These are phyloP conservation scores for Leucocoprinus sp. DNA, from an alignment of 768 basidiomycete species.

Conservation along the genomic window DNA sequence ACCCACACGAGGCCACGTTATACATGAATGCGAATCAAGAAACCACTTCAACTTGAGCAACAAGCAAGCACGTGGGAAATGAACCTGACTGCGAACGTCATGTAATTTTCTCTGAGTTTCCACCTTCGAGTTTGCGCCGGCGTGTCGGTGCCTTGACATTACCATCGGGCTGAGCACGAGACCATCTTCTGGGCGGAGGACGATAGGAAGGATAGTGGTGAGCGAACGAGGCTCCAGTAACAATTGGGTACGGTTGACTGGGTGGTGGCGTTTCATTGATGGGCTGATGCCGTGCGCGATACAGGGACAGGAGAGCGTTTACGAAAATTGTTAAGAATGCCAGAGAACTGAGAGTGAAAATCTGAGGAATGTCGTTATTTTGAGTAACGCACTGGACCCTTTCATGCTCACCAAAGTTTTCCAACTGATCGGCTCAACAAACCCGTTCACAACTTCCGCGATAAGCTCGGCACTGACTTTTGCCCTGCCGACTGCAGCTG, in stretches of 20 bases:
- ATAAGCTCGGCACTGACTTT: constrained; percentile 90
- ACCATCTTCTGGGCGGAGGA: constrained; percentile 41
- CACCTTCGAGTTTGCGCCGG: constrained; percentile 49
- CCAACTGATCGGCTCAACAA: constrained; percentile 97
- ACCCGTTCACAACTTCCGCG: constrained; percentile 93
- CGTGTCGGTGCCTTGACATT: constrained; percentile 39
- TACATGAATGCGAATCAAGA: constrained; percentile 7
- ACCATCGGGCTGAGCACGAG: constrained; percentile 30
- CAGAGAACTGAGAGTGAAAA: constrained; percentile 68
- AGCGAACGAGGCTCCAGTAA: constrained; percentile 32
- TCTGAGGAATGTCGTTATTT: constrained; percentile 28
- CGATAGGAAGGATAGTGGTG: constrained; percentile 41
- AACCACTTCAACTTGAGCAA: constrained; percentile 1
- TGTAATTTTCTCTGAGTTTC: constrained; percentile 46
- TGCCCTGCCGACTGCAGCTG: constrained; percentile 80
- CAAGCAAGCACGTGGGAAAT: background rate
- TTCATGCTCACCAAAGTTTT: constrained; percentile 73
- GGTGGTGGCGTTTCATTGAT: constrained; percentile 22
- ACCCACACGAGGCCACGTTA: constrained; percentile 1
- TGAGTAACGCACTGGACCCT: constrained; percentile 8
- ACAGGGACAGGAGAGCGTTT: constrained; percentile 71
- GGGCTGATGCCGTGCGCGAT: constrained; percentile 58
- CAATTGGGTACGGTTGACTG: constrained; percentile 31
- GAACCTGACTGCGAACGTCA: constrained; percentile 21
- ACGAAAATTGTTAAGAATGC: constrained; percentile 74